phyloP scores from a whole-genome alignment of 176 grass and related monocot genomes.

The Carex littledalei region DNA sequence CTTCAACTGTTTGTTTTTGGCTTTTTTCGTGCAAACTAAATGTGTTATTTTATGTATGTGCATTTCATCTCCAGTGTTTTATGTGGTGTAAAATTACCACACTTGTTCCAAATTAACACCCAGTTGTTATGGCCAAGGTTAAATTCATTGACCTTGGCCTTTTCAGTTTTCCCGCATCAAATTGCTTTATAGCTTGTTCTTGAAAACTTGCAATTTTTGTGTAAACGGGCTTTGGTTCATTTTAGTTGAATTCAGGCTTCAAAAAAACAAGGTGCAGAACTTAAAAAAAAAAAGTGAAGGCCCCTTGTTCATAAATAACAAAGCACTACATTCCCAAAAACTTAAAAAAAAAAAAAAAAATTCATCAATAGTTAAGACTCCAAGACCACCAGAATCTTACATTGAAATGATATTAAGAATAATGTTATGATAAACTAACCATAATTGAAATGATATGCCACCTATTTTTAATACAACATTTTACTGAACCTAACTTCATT shows the following conservation, averaged over 20 bases:
- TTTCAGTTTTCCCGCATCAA: not conserved
- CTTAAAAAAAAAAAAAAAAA: not conserved
- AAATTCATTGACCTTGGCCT: not conserved
- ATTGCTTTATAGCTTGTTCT: not conserved
- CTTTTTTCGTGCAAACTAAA: not conserved
- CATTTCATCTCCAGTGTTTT: not conserved
- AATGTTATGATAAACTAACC: not conserved
- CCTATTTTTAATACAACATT: not conserved
- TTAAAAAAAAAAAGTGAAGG: not conserved
- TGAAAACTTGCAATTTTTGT: not conserved
- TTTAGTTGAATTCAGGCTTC: not conserved
- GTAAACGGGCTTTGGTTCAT: not conserved
- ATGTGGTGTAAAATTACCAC: not conserved
- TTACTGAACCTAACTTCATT: not conserved
- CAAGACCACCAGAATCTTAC: not conserved
- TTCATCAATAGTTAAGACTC: not conserved
- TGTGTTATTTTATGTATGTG: not conserved
- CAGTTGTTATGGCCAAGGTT: not conserved
- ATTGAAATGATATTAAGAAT: not conserved
- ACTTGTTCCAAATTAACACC: not conserved
- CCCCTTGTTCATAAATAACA: not conserved
- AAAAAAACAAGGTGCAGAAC: not conserved
- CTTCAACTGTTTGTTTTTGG: not conserved
- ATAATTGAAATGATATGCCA: not conserved
- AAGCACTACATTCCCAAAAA: not conserved